A percentile compares a stretch with the other conserved stretches of the same genome.
These are phyloP conservation scores for Tremellales sp. DNA, from an alignment of 1,284 basidiomycete species.

Conservation along the genomic window DNA sequence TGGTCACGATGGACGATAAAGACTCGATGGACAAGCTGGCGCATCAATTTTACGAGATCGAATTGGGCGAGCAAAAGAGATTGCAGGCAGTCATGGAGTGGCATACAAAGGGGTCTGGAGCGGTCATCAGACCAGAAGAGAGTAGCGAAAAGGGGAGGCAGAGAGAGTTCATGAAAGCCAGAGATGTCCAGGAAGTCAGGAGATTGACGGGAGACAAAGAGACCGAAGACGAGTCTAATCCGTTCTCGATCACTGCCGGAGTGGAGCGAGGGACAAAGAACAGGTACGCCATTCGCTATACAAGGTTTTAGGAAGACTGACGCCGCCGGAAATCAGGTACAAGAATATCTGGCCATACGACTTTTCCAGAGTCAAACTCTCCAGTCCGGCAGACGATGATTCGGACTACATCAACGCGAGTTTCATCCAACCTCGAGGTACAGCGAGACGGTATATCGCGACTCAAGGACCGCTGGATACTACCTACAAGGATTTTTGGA, in stretches of 20 bases:
- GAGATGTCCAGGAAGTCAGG: slow-evolving; percentile 25
- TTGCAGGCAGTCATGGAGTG: slow-evolving; percentile 89
- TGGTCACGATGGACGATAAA: slow-evolving; percentile 61
- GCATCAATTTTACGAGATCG: slow-evolving; percentile 80
- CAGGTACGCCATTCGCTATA: slow-evolving; percentile 54
- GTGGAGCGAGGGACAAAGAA: slow-evolving; percentile 95
- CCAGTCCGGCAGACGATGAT: slow-evolving; percentile 55
- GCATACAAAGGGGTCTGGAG: slow-evolving; percentile 57
- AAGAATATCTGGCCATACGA: slow-evolving; percentile 98
- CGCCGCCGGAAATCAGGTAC: slow-evolving; percentile 35
- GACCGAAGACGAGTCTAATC: slow-evolving; percentile 39
- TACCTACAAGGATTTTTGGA: slow-evolving; percentile 93
- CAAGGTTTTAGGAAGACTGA: neutral
- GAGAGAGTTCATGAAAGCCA: slow-evolving; percentile 11
- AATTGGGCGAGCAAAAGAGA: slow-evolving; percentile 82
- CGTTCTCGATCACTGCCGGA: slow-evolving; percentile 89
- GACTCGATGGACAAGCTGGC: slow-evolving; percentile 53
- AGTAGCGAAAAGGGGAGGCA: slow-evolving; percentile 1
- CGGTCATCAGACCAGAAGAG: slow-evolving; percentile 6
- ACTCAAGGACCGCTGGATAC: slow-evolving; percentile 91
- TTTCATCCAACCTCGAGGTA: slow-evolving; percentile 78
- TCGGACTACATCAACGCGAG: slow-evolving; percentile 92
- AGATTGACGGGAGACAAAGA: slow-evolving; percentile 14
- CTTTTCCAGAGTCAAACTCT: slow-evolving; percentile 64
- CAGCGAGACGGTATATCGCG: slow-evolving; percentile 79